phyloP scores from a whole-genome alignment of 176 grass and related monocot species.

The Aegilops tauschii region DNA sequence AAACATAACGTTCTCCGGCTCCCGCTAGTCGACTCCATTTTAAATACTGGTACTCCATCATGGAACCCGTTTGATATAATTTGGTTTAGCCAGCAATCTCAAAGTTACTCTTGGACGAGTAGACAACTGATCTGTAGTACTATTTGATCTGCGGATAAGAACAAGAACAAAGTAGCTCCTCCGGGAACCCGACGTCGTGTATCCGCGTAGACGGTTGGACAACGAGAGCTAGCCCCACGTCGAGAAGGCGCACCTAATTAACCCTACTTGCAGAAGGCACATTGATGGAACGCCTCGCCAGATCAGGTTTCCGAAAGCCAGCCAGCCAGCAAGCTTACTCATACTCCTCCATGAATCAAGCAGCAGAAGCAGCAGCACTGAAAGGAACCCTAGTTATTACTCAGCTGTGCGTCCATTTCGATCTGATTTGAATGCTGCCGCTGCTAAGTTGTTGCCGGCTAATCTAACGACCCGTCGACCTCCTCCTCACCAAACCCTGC shows the following conservation, averaged over 20 bases:
- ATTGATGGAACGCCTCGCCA: background rate
- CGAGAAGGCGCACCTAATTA: background rate
- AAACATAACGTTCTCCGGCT: no score
- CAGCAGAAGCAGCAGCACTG: no score
- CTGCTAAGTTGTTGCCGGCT: background rate
- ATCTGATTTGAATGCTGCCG: conserved; percentile 23
- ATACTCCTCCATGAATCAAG: background rate
- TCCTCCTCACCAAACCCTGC: conserved; percentile 11
- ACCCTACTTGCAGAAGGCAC: background rate
- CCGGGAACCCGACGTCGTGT: no score
- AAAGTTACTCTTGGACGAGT: no score
- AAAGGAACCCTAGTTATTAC: background rate
- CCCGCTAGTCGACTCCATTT: no score
- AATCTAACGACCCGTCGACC: background rate
- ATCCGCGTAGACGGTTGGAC: background rate
- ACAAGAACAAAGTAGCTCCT: no score
- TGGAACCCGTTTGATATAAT: no score
- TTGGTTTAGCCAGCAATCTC: no score
- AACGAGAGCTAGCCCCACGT: background rate
- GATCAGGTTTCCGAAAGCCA: background rate
- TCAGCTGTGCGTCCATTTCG: background rate
- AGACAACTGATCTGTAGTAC: no score
- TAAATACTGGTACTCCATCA: no score
- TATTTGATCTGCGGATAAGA: no score
- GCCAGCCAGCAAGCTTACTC: background rate